Evolutionary conservation across 78 protist species (phyloP).

Genomic region (Dictyostelium discoideum): DNA sequence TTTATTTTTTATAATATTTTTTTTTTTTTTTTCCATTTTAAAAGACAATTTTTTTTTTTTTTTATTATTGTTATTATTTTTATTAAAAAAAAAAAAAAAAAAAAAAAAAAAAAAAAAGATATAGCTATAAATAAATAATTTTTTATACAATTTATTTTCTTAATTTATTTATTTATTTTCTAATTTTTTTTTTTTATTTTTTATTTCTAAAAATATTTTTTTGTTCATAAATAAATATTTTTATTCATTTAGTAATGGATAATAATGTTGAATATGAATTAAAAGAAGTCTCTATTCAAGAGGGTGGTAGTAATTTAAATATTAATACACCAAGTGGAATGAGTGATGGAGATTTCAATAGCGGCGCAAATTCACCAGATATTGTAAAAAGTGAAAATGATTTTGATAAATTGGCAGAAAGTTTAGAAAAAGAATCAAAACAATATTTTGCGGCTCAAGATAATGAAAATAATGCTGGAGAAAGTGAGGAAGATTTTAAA

Average conservation of each 20-base stretch:
- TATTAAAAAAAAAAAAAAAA: too few relatives aligned
- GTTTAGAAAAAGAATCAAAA: constrained; percentile 5
- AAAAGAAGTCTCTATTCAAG: not conserved
- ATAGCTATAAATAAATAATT: too few relatives aligned
- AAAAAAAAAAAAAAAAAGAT: too few relatives aligned
- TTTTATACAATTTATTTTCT: too few relatives aligned
- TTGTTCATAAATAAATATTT: too few relatives aligned
- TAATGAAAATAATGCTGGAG: not conserved
- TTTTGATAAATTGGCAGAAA: not conserved
- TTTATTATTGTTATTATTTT: too few relatives aligned
- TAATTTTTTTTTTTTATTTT: too few relatives aligned
- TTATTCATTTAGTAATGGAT: not conserved
- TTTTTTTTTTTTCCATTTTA: too few relatives aligned
- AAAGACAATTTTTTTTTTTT: too few relatives aligned
- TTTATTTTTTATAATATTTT: too few relatives aligned
- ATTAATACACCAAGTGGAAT: not conserved
- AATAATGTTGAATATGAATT: not conserved
- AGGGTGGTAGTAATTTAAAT: constrained; percentile 7
- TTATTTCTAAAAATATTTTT: too few relatives aligned
- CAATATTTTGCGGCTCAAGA: not conserved
- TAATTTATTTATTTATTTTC: too few relatives aligned
- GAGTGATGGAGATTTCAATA: not conserved
- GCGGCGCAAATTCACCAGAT: not conserved
- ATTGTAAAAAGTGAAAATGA: not conserved
- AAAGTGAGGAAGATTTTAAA: constrained; percentile 53